Percentiles rank a stretch among this genome's conserved stretches.
These are phyloP conservation scores for Penicillium canariense DNA, from an alignment of 495 filamentous ascomycete genomes.

Conservation along the genomic window DNA sequence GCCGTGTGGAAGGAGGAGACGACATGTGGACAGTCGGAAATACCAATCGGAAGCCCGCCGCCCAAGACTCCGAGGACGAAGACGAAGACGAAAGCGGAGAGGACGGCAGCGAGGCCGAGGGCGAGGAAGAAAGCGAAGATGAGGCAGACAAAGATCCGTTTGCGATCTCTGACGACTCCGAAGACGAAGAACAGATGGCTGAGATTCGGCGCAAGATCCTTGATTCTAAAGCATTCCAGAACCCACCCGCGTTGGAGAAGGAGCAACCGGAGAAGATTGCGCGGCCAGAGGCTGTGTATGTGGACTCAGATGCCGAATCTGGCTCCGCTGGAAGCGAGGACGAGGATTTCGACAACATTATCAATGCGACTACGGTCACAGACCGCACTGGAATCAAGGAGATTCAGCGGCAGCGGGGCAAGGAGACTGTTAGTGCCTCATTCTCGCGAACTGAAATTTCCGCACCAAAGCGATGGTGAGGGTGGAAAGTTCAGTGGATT, in stretches of 20 bases:
- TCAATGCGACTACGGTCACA: conserved; percentile 80
- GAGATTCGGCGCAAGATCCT: conserved; percentile 82
- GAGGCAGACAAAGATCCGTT: conserved; percentile 60
- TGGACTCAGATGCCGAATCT: conserved; percentile 71
- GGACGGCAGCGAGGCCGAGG: conserved; percentile 52
- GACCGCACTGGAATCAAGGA: conserved; percentile 74
- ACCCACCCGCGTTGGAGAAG: conserved; percentile 53
- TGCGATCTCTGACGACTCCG: conserved; percentile 72
- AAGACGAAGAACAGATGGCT: conserved; percentile 87
- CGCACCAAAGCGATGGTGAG: conserved; percentile 60
- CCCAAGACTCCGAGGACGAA: conserved; percentile 49
- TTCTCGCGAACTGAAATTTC: conserved; percentile 62
- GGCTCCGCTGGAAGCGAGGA: conserved; percentile 70
- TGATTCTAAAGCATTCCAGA: conserved; percentile 80
- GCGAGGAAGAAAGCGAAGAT: conserved; percentile 47
- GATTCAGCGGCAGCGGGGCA: conserved; percentile 47
- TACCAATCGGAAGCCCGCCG: conserved; percentile 61
- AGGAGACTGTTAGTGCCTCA: conserved; percentile 51
- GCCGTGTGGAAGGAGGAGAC: conserved; percentile 56
- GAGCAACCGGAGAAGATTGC: conserved; percentile 55
- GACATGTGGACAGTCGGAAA: conserved; percentile 88
- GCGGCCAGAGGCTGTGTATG: conserved; percentile 40
- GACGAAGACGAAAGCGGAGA: conserved; percentile 52
- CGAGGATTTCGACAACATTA: conserved; percentile 82
- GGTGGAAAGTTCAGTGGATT: background rate